Percentiles rank a stretch among this genome's conserved stretches.
These are phyloP conservation scores for Cryptococcus sp. DNA, from an alignment of 1,284 basidiomycete genomes.

Conservation along the genomic window DNA sequence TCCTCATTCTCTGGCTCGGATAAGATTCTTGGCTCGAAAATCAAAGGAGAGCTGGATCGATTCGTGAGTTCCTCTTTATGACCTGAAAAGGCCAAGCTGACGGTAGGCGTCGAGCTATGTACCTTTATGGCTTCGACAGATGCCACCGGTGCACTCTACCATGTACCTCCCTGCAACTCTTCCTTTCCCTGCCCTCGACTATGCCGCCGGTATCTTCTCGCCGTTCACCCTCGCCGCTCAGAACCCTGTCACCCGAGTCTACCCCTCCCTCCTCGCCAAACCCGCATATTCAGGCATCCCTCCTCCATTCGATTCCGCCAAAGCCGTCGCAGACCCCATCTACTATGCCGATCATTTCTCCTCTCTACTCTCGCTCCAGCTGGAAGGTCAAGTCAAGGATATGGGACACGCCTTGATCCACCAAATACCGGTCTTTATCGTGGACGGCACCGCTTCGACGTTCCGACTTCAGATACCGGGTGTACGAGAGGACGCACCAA, in stretches of 20 bases:
- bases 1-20: not conserved
- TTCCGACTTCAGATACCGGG: slow-evolving; percentile 26
- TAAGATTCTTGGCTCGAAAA: too few relatives aligned
- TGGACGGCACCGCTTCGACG: not conserved
- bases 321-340: not conserved
- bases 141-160: slow-evolving; percentile 9
- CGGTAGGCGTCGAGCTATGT: slow-evolving; percentile 13
- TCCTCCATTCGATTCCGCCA: slow-evolving; percentile 3
- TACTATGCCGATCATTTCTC: slow-evolving; percentile 19
- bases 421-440: slow-evolving; percentile 4
- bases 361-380: slow-evolving; percentile 13
- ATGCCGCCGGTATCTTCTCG: slow-evolving; percentile 7
- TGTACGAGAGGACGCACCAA: slow-evolving; percentile 42
- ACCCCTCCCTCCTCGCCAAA: slow-evolving; percentile 11
- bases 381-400: slow-evolving; percentile 12
- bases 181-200: slow-evolving; percentile 13
- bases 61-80: slow-evolving; percentile 1
- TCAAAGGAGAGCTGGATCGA: not conserved
- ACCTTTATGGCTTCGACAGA: slow-evolving; percentile 17
- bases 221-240: not conserved
- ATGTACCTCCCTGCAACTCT: slow-evolving; percentile 6
- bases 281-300: not conserved
- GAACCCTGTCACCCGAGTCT: not conserved
- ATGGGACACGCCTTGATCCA: slow-evolving; percentile 12
- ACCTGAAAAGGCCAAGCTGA: not conserved